Base-by-base conservation (phyloP, 129 eudicot genomes). In the Lactuca sativa region DNA sequence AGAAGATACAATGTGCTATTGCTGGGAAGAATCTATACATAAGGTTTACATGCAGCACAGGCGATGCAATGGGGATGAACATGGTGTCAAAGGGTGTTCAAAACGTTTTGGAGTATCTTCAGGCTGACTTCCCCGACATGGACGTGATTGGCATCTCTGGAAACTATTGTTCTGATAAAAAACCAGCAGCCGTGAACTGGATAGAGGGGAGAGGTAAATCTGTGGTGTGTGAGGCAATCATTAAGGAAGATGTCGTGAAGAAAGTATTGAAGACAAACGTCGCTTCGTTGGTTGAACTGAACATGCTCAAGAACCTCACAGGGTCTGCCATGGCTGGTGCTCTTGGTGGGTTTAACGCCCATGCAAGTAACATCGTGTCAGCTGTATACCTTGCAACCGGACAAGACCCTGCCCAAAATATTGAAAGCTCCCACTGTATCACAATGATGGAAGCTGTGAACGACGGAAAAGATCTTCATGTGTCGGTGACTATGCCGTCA, bases 1-100 rank as follows among this genome's bases (percentile, higher is more conserved):
- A 80, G 49, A 44, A 78, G 9, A 85, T 87, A 12, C 73, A 81
- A 33, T 83, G 88, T 37, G 88, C 82, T 4, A 62, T 83, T 36
- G 88, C 88, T 0, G 95, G 95, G 14, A 87, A 87, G 75, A 87
- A 87, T 74, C 67, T 87, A 10, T 87, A 87, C 75, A 78, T 82
- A 7, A 70, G 95, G 70, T 84, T 87, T 54, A 25, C 76, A 31
- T 87, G 95, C 75, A 84, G 87, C 84, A 87, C 95, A 0, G 95
- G 95, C 0, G 95, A 87, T 66, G 95, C 95, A 60, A 87, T 87
- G 88, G 88, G 88, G 44, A 84, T 84, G 88, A 83, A 83, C 80
- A 83, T 83, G 88, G 84, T 83, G 8, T 83, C 88, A 9, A 83
- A 83, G 44, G 88, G 88, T 34, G 88, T 80, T 36, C 88, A 83